These are phyloP conservation scores for Ophiocordyceps robertsii DNA, from an alignment of 2,329 filamentous ascomycete species.

Conservation along the genomic window DNA sequence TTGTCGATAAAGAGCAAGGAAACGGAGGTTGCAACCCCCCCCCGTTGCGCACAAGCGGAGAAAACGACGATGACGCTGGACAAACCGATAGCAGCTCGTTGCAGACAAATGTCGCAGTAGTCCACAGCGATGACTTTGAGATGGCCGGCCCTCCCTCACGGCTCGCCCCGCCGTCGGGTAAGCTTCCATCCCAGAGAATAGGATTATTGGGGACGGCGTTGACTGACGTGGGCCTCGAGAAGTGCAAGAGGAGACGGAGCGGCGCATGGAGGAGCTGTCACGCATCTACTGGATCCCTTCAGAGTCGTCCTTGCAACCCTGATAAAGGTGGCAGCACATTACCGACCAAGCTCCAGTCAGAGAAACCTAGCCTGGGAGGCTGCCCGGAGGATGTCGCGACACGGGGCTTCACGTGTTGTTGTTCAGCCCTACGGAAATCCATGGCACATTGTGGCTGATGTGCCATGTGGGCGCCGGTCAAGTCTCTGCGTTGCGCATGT, in stretches of 20 bases:
- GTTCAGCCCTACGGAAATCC: too few species aligned
- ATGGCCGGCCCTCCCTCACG: conserved; percentile 1
- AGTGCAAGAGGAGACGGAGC: too few species aligned
- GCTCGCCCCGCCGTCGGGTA: not conserved
- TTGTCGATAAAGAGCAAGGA: not conserved
- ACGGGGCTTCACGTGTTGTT: too few species aligned
- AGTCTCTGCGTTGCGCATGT: too few species aligned
- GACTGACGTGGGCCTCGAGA: not conserved
- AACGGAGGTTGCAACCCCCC: not conserved
- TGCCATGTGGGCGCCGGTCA: too few species aligned
- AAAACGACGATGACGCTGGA: not conserved
- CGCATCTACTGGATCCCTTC: not conserved
- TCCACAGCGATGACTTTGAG: conserved; percentile 22
- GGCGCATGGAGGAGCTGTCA: not conserved
- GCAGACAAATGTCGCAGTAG: conserved; percentile 17
- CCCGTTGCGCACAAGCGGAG: not conserved
- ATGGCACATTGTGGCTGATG: too few species aligned
- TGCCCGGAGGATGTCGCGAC: too few species aligned
- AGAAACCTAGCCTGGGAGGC: too few species aligned
- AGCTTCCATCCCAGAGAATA: not conserved
- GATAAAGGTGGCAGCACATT: not conserved
- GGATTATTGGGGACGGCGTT: too few species aligned
- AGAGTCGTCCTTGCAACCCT: not conserved
- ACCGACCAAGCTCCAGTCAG: not conserved
- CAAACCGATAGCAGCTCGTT: conserved; percentile 8